Evolutionary conservation across 805 yeast genomes (phyloP).

Genomic region (Helenozyma rhizophorensis): DNA sequence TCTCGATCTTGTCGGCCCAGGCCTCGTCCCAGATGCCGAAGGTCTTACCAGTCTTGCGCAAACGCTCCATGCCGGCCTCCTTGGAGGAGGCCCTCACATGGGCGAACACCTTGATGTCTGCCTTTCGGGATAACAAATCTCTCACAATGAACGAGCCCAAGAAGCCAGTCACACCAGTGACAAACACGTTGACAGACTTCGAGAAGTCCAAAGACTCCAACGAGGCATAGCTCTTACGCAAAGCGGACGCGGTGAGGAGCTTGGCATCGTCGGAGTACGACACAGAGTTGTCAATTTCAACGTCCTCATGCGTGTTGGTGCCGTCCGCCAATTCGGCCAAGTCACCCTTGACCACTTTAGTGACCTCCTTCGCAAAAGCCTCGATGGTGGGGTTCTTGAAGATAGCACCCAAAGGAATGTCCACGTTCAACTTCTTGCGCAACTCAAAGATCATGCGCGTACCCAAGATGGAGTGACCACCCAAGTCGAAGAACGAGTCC

Average conservation of each 20-base stretch:
- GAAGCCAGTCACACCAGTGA: constrained; percentile 97
- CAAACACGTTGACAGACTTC: constrained; percentile 55
- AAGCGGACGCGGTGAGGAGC: constrained; percentile 37
- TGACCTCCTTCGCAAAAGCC: constrained; percentile 72
- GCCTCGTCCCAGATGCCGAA: constrained; percentile 76
- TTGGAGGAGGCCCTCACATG: constrained; percentile 84
- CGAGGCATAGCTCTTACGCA: constrained; percentile 44
- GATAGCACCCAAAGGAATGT: constrained; percentile 84
- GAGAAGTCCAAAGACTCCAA: constrained; percentile 32
- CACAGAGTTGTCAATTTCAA: constrained; percentile 14
- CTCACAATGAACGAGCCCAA: constrained; percentile 84
- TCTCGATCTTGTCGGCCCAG: constrained; percentile 55
- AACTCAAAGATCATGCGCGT: constrained; percentile 94
- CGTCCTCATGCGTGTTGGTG: constrained; percentile 20
- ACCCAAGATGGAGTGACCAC: constrained; percentile 96
- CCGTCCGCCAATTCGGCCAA: constrained; percentile 40
- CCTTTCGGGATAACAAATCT: constrained; percentile 61
- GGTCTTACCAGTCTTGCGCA: constrained; percentile 68
- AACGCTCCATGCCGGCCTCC: constrained; percentile 69
- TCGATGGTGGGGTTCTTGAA: constrained; percentile 86
- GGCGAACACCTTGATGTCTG: constrained; percentile 61
- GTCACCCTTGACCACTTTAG: constrained; percentile 48
- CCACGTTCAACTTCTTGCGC: constrained; percentile 71
- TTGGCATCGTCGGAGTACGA: constrained; percentile 73
- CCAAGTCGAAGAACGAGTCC: constrained; percentile 94